Conservation (phyloP, 1,139 yeast genomes). For the Pneumocystis wakefieldiae region DNA sequence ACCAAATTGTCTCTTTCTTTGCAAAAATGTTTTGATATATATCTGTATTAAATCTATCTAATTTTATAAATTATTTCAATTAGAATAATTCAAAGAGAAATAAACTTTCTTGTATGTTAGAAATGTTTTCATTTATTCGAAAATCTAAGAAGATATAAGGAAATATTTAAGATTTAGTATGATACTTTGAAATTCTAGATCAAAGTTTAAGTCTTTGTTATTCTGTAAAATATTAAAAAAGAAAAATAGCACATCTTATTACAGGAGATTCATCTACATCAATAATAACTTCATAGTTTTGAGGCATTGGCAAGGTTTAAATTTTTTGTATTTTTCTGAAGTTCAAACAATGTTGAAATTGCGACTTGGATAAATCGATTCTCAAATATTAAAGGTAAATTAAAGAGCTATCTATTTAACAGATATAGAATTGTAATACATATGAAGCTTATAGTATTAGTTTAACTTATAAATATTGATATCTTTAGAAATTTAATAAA, state of each 20-base stretch:
- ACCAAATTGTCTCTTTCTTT: slow-evolving; percentile 13
- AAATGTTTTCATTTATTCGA: not conserved
- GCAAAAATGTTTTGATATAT: slow-evolving; percentile 7
- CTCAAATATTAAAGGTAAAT: too few species aligned
- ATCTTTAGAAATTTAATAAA: too few species aligned
- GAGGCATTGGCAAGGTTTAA: not conserved
- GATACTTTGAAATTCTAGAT: not conserved
- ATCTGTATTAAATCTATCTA: not conserved
- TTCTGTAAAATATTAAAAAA: not conserved
- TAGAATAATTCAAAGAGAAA: not conserved
- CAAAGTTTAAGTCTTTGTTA: not conserved
- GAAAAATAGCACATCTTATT: not conserved
- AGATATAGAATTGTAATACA: too few species aligned
- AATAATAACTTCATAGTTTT: not conserved
- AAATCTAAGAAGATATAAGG: not conserved
- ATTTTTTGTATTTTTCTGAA: too few species aligned
- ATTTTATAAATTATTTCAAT: not conserved
- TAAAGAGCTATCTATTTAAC: too few species aligned
- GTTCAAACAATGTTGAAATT: too few species aligned
- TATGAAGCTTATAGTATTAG: too few species aligned
- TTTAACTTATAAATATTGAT: too few species aligned
- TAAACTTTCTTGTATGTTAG: not conserved
- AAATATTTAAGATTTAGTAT: not conserved
- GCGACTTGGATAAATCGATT: too few species aligned
- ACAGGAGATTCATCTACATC: not conserved